These are phyloP conservation scores for Suhomyces prunicola DNA, from an alignment of 805 yeast genomes.

Conservation along the genomic window DNA sequence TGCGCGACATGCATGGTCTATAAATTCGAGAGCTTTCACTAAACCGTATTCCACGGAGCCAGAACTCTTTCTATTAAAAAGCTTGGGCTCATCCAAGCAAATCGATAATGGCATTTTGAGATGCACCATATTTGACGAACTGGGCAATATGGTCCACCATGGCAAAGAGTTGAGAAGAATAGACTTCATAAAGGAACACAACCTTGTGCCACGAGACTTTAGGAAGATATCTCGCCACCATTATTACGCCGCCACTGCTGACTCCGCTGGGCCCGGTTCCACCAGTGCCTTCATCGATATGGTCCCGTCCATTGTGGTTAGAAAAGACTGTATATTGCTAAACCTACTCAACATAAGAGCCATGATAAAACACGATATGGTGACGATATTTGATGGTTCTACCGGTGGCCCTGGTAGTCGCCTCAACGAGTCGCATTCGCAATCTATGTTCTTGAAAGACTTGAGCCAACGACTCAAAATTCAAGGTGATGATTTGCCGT, in stretches of 20 bases:
- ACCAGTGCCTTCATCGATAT: slow-evolving; percentile 37
- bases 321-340: slow-evolving; percentile 46
- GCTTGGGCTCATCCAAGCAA: slow-evolving; percentile 15
- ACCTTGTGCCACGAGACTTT: slow-evolving; percentile 55
- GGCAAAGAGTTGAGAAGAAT: slow-evolving; percentile 44
- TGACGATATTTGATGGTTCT: slow-evolving; percentile 43
- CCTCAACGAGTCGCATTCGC: slow-evolving; percentile 45
- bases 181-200: slow-evolving; percentile 43
- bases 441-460: slow-evolving; percentile 41
- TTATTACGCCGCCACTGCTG: slow-evolving; percentile 1
- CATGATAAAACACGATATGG: slow-evolving; percentile 49
- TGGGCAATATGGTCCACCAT: slow-evolving; percentile 43
- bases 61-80: slow-evolving; percentile 20
- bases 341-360: slow-evolving; percentile 51
- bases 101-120: slow-evolving; percentile 35
- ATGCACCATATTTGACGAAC: slow-evolving; percentile 48
- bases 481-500: slow-evolving; percentile 52
- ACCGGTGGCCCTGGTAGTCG: slow-evolving; percentile 24
- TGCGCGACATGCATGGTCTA: background rate
- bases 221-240: slow-evolving; percentile 45
- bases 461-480: slow-evolving; percentile 37
- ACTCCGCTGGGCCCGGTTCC: slow-evolving; percentile 3
- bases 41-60: background rate
- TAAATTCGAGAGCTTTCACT: background rate
- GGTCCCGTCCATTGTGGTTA: slow-evolving; percentile 53